Base-by-base conservation (phyloP, 345 rosid species). In the Dipteronia sinensis region DNA sequence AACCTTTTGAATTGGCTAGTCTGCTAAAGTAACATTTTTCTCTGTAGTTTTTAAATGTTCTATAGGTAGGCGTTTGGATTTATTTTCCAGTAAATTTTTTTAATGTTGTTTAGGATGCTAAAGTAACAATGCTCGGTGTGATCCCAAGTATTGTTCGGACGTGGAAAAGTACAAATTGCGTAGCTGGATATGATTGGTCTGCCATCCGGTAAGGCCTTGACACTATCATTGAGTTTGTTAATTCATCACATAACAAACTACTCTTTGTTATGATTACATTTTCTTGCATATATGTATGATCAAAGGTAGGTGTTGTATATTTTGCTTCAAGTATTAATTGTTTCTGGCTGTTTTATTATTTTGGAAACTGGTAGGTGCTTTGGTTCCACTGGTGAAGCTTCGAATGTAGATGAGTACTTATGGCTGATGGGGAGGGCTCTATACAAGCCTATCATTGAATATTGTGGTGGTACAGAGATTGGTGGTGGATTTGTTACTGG, bases 321-420 rank as follows among this genome's bases (percentile, higher is more conserved):
- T 69, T 3, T 73, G 2, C n/a, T 61, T 17, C 49, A 2, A 12
- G 17, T 47, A 55, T 66, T 84, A 61, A 83, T 61, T 77, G 1
- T 80, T 84, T 46, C 78, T 53, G 67, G 61, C 72, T 80, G 11
- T 62, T 13, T 72, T 76, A 56, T 80, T 47, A 62, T 81, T 79
- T 56, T 82, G 74, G 74, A 78, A 79, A 77, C 75, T 76, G 72
- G 72, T 76, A 94, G 99, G 81, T 96, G 97, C 84, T 96, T 92
- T 85, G 87, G 89, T 76, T 96, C 99, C 80, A 94, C 92, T n/a
- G 99, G 99, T 72, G 99, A 96, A 90, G 99, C 99, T 73, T 96
- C 99, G 40, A 93, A 86, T 73, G 91, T 89, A 13, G 98, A 96
- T 34, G 99, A 96, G 81, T 91, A 90, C 84, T 86, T 96, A 72